Conservation (phyloP, 1,284 basidiomycete genomes). For the Wolfiporia cocos region DNA sequence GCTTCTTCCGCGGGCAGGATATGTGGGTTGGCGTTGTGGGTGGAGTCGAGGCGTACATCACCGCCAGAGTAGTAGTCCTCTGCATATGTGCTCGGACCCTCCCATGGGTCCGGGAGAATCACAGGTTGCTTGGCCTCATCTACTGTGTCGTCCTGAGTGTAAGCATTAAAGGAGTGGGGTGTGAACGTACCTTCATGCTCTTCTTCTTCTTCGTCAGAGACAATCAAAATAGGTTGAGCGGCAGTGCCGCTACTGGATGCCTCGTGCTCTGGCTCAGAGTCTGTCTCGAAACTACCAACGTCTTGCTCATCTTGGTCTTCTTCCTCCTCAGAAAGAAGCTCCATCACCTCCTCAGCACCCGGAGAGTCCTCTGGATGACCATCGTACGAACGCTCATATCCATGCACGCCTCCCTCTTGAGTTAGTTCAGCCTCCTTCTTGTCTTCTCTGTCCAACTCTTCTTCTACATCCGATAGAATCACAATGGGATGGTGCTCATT, state of each 20-base stretch:
- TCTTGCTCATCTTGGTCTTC: conserved; percentile 18
- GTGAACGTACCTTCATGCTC: too few species aligned
- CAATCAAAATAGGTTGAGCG: too few species aligned
- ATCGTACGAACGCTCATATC: too few species aligned
- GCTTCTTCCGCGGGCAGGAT: conserved; percentile 17
- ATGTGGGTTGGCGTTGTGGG: conserved; percentile 14
- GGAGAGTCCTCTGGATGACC: conserved; percentile 28
- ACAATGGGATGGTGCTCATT: conserved; percentile 41
- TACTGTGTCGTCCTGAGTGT: background rate
- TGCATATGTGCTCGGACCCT: conserved; percentile 40
- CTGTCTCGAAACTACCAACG: conserved; percentile 11
- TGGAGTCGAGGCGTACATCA: conserved; percentile 16
- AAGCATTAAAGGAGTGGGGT: background rate
- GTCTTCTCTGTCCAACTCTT: conserved; percentile 17
- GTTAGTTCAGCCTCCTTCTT: conserved; percentile 18
- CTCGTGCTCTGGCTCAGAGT: too few species aligned
- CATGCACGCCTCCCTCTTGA: conserved; percentile 10
- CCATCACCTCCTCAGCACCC: conserved; percentile 13
- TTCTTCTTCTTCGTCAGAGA: conserved; percentile 11
- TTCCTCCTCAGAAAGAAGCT: conserved; percentile 20
- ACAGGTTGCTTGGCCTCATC: conserved; percentile 10
- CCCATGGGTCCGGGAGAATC: conserved; percentile 45
- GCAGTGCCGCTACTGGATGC: too few species aligned
- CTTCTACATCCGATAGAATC: conserved; percentile 29
- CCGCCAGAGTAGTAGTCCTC: conserved; percentile 44